Evolutionary conservation across 2,329 filamentous ascomycete species (phyloP), one percentile per base, ranked within the genome.

Genomic region (Neoascochyta sp.): DNA sequence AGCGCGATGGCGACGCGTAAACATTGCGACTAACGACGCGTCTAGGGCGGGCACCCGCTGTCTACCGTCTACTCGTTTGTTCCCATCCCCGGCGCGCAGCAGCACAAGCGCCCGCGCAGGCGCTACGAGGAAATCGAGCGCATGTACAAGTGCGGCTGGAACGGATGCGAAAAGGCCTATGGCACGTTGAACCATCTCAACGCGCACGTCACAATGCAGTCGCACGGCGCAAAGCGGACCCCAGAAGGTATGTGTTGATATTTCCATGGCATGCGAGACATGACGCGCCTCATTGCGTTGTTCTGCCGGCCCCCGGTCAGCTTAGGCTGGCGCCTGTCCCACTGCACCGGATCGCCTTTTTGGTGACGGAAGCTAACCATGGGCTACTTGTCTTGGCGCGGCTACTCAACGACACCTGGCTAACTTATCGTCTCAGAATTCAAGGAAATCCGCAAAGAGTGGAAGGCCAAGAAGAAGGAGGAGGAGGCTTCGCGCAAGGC

Each of bases 91-190:
- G 92, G 92, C 43, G 87, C 90, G 9, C 89, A 95, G 61, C 92
- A 98, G 62, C 90, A 96, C 64, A 98, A 98, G 71, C 80, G 92
- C 36, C 92, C 92, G 9, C 79, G 92, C 44, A 76, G 92, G 53
- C 80, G 92, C 31, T 98, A 95, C 54, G 92, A 98, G 66, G 92
- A 98, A 63, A 98, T 98, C 52, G 92, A 98, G 70, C 82, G 92
- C 59, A 96, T 98, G 92, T 96, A 98, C 73, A 96, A 96, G 67
- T 98, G 92, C 59, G 92, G 90, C 15, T 96, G 88, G 86, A 90
- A 95, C 46, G 89, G 89, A 7, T 98, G 92, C 59, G 92, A 98
- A 66, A 98, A 98, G 69, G 92, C 92, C 3, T 98, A 98, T 51
- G 92, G 92, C 38, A 98, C 92, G 26, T 69, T 98, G 41, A 98